Evolutionary conservation across 1,284 basidiomycete species (phyloP).

Genomic region (Ceratobasidium sp.): DNA sequence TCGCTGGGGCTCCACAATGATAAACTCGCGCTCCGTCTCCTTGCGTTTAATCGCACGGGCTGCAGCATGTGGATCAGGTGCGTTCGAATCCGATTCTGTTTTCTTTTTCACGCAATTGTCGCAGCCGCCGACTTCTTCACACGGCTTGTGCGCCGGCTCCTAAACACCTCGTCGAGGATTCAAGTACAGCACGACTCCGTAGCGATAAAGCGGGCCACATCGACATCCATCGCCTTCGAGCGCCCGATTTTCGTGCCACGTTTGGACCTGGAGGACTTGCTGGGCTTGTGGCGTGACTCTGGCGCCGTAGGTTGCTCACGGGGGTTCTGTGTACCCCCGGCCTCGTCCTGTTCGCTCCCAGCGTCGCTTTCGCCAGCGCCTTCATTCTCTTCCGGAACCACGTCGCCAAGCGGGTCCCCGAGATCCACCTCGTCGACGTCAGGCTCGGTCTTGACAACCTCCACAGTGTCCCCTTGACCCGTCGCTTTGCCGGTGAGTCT

Average conservation of each 20-base stretch:
- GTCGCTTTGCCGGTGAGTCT: not conserved
- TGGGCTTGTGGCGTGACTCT: not conserved
- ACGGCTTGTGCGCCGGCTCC: not conserved
- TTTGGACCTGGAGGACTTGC: not conserved
- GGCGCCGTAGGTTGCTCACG: not conserved
- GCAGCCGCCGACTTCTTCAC: not conserved
- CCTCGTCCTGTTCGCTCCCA: not conserved
- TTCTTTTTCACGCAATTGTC: not conserved
- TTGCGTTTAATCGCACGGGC: not conserved
- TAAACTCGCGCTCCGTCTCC: not conserved
- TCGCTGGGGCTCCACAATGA: constrained; percentile 5
- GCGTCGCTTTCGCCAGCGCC: not conserved
- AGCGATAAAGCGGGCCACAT: constrained; percentile 3
- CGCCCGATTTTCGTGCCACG: not conserved
- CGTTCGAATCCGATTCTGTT: not conserved
- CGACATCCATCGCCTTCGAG: constrained; percentile 1
- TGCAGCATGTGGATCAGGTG: not conserved
- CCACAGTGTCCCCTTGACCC: not conserved
- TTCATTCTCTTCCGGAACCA: not conserved
- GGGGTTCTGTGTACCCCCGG: not conserved
- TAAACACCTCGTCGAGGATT: not conserved
- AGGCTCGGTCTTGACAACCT: not conserved
- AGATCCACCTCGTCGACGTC: not conserved
- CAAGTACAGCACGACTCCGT: not conserved
- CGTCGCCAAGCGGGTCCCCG: not conserved